Percentiles rank a stretch among this genome's conserved stretches.
Evolutionary conservation across 2,329 filamentous ascomycete genomes (phyloP).

Genomic region (Xylariaceae sp.): DNA sequence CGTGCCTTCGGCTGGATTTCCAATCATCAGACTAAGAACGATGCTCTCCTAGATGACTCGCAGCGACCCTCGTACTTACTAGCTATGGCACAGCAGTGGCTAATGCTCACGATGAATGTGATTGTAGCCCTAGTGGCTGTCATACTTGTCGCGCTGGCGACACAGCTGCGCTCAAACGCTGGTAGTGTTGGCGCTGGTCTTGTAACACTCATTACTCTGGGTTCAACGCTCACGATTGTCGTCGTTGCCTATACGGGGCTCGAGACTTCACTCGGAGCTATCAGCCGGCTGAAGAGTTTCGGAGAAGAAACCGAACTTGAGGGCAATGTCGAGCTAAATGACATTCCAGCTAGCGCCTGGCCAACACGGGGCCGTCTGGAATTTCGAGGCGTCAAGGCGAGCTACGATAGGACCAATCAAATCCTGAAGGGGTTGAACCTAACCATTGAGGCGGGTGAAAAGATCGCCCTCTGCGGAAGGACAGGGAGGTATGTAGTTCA

Average conservation of each 20-base stretch:
- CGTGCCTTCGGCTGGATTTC: slow-evolving; percentile 57
- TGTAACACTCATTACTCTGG: slow-evolving; percentile 43
- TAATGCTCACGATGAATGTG: slow-evolving; percentile 31
- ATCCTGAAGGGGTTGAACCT: slow-evolving; percentile 30
- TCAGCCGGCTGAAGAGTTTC: slow-evolving; percentile 39
- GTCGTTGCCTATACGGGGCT: slow-evolving; percentile 41
- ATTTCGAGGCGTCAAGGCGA: slow-evolving; percentile 37
- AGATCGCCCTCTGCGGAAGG: slow-evolving; percentile 15
- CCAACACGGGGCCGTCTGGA: slow-evolving; percentile 35
- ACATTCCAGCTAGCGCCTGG: slow-evolving; percentile 36
- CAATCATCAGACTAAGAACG: slow-evolving; percentile 50
- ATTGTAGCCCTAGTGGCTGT: slow-evolving; percentile 34
- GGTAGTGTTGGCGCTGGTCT: slow-evolving; percentile 40
- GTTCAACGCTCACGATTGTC: slow-evolving; percentile 35
- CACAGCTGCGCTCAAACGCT: slow-evolving; percentile 32
- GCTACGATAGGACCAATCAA: slow-evolving; percentile 33
- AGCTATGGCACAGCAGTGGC: slow-evolving; percentile 30
- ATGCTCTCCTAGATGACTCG: slow-evolving; percentile 48
- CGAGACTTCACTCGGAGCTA: slow-evolving; percentile 44
- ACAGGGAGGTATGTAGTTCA: slow-evolving; percentile 7
- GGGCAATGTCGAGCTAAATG: slow-evolving; percentile 33
- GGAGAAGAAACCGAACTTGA: slow-evolving; percentile 33
- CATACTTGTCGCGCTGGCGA: slow-evolving; percentile 34
- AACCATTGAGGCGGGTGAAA: slow-evolving; percentile 2
- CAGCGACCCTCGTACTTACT: slow-evolving; percentile 12